Evolutionary conservation across 2,329 filamentous ascomycete genomes (phyloP), one percentile per base, ranked within the genome.

Genomic region (Macroventuria anomochaeta): DNA sequence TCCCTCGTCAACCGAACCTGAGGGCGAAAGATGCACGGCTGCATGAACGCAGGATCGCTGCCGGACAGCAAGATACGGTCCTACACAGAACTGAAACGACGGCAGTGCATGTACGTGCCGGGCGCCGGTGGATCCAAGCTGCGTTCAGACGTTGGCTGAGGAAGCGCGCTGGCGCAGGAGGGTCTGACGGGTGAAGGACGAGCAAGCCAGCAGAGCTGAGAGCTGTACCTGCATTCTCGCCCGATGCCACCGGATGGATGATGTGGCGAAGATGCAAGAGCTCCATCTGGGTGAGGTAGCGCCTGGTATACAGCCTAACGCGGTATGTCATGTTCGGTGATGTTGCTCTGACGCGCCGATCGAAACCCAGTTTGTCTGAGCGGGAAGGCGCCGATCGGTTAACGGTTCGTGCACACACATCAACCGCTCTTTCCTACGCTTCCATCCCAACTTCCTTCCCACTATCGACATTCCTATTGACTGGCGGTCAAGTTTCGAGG

Each of bases 1-100:
- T 63, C 56, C 59, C 59, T 59, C 48, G 43, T 55, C 43, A 47
- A 41, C 53, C 55, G 52, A 48, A 46, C 46, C 33, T 60, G 46
- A 61, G 62, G 58, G 55, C 54, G 43, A 62, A 50, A 61, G 62
- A 60, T 50, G 55, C 58, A 49, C 46, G 63, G 58, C 48, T 58
- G 69, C 70, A 71, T 71, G 53, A 70, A 64, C 32, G 39, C 46
- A 58, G 53, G 42, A 57, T 62, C 58, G 53, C 42, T 52, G 43
- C 48, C 34, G 48, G 46, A 38, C 38, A 40, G 55, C 41, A 39
- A 55, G 36, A 53, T 42, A 48, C 52, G 43, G 38, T 49, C 44
- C 41, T 48, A 49, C 37, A 54, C 46, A 57, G 51, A 52, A 59
- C 55, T 66, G 64, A 68, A 69, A 69, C 63, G 43, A 51, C 43